phyloP scores from a whole-genome alignment of 805 yeast genomes.

The Sugiyamaella qingdaonensis region DNA sequence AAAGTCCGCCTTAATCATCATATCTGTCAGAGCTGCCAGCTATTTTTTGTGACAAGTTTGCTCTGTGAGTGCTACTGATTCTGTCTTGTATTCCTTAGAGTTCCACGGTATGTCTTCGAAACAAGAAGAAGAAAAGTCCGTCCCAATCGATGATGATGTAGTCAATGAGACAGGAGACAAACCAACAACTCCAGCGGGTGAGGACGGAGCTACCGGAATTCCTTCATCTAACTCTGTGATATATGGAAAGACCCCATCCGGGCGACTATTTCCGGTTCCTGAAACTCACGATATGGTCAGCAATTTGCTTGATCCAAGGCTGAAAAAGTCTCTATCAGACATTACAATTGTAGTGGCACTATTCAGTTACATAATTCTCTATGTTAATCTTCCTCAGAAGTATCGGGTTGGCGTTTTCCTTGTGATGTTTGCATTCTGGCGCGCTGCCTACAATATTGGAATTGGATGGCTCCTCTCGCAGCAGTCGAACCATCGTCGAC shows the following conservation, averaged over 20 bases:
- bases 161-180: too few relatives aligned
- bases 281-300: conserved; percentile 81
- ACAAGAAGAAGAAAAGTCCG: too few relatives aligned
- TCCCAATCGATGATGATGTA: too few relatives aligned
- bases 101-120: too few relatives aligned
- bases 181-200: too few relatives aligned
- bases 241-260: conserved; percentile 31
- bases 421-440: conserved; percentile 64
- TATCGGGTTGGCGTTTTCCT: conserved; percentile 41
- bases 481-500: conserved; percentile 56
- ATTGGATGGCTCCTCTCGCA: conserved; percentile 63
- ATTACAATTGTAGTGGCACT: conserved; percentile 49
- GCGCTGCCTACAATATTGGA: conserved; percentile 73
- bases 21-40: too few relatives aligned
- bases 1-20: too few relatives aligned
- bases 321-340: conserved; percentile 65
- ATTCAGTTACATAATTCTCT: conserved; percentile 32
- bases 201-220: too few relatives aligned
- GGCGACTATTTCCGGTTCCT: conserved; percentile 40
- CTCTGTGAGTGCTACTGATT: too few relatives aligned
- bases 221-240: background rate
- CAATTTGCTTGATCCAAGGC: conserved; percentile 71
- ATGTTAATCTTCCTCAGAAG: conserved; percentile 24
- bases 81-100: too few relatives aligned
- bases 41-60: too few relatives aligned